Base-by-base conservation (phyloP, 83 land plant species). In the Picea abies region DNA sequence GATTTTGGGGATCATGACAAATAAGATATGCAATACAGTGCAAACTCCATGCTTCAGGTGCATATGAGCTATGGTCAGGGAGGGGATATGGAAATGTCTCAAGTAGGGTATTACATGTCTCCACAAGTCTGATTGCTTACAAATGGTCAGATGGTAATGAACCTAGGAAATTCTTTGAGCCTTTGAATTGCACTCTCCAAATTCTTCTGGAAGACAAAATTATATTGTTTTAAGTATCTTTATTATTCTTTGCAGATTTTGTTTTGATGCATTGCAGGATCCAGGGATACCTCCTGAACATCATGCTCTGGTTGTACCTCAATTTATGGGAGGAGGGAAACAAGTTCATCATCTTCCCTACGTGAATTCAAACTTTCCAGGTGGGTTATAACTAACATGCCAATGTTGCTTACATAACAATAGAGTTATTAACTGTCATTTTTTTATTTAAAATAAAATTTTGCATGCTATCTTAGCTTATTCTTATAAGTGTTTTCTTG, bases 21-120 rank as follows among this genome's bases (percentile, higher is more conserved):
- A 66, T 84, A 83, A 79, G 72, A 85, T 58, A 75, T 77, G 60
- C 85, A 79, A 7, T 66, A 85, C 66, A 19, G 70, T n/a, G 87
- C 84, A 1, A 94, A 93, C 70, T 88, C 93, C 4, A 87, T 93
- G 96, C 94, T 93, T 79, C 90, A 93, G 75, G 94, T 90, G 47
- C 92, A 91, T 87, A 93, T 93, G 96, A 91, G 87, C 84, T 90
- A 88, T 80, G 96, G 96, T 23, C 83, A 92, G 75, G 94, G 94
- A 32, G 83, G 84, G 7, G 94, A 91, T 15, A 87, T 85, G 29
- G 92, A 85, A 2, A 86, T 86, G 11, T 76, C 44, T 77, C 85
- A 52, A 2, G 62, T 60, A 82, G 72, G 70, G 32, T 83, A 58
- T 35, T 58, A 22, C 62, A 84, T 44, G 67, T 72, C 44, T 37